Conservation (phyloP, 2,329 filamentous ascomycete genomes). For the Sarocladium oryzae region DNA sequence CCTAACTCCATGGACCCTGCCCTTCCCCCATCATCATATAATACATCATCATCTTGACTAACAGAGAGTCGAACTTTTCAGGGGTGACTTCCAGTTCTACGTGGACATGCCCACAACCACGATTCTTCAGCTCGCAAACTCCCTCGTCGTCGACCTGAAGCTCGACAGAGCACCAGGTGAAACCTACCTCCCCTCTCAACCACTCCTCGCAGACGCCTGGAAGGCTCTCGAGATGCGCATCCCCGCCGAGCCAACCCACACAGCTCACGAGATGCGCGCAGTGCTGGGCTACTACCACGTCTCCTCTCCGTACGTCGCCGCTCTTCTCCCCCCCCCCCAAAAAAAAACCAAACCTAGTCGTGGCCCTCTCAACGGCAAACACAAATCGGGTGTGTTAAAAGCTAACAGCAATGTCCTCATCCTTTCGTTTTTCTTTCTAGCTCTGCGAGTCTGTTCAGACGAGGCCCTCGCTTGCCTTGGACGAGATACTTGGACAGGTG, state of each 20-base stretch:
- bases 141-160: conserved; percentile 31
- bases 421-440: too few species aligned
- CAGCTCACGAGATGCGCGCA: conserved; percentile 31
- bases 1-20: neutral
- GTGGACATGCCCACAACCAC: conserved; percentile 29
- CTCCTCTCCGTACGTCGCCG: conserved; percentile 22
- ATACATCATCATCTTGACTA: too few species aligned
- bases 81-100: conserved; percentile 31
- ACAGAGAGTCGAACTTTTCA: neutral
- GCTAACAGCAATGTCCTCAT: too few species aligned
- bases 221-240: conserved; percentile 15
- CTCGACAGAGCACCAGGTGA: conserved; percentile 24
- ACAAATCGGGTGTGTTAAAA: too few species aligned
- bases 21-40: too few species aligned
- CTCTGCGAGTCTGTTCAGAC: conserved; percentile 23
- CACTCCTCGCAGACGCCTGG: conserved; percentile 27
- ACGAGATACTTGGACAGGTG: conserved; percentile 27
- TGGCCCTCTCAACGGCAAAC: too few species aligned
- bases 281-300: conserved; percentile 34
- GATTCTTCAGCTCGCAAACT: conserved; percentile 31
- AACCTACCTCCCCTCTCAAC: conserved; percentile 14
- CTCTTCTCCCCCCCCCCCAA: neutral
- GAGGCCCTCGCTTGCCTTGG: conserved; percentile 25
- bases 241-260: conserved; percentile 18
- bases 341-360: too few species aligned